phyloP scores from a whole-genome alignment of 169 alveolate species.

The Eimeria tenella region DNA sequence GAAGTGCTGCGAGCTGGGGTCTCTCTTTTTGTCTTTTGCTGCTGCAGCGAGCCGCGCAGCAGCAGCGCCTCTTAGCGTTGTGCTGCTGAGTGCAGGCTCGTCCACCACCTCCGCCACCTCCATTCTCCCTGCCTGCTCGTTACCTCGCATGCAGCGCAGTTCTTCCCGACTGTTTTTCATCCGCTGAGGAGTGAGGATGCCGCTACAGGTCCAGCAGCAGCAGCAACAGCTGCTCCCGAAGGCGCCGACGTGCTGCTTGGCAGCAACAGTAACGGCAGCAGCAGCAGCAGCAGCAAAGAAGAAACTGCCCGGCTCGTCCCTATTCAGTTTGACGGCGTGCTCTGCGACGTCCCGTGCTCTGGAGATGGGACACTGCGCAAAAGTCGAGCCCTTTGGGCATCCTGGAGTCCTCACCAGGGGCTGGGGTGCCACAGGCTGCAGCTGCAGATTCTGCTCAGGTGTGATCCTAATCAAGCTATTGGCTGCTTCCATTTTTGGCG shows the following conservation, averaged over 20 bases:
- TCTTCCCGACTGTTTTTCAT: conserved; percentile 86
- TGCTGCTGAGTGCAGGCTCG: conserved; percentile 81
- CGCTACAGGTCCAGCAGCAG: neutral
- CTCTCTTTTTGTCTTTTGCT: neutral
- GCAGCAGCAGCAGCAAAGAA: neutral
- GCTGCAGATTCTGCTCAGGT: conserved; percentile 77
- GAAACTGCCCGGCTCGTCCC: neutral
- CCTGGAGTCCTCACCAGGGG: conserved; percentile 73
- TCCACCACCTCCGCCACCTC: conserved; percentile 92
- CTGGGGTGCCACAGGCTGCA: conserved; percentile 77
- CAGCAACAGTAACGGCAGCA: neutral
- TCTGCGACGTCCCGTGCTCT: conserved; percentile 97
- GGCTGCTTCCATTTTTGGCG: neutral
- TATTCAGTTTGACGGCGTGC: conserved; percentile 65
- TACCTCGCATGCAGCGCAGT: conserved; percentile 93
- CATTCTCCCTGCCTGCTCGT: conserved; percentile 91
- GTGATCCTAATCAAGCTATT: too few relatives aligned
- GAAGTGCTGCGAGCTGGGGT: too few relatives aligned
- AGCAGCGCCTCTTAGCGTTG: too few relatives aligned
- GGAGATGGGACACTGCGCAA: conserved; percentile 97
- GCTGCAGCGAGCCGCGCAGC: neutral
- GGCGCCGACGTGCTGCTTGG: neutral
- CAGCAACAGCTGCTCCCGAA: conserved; percentile 9
- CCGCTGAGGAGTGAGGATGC: neutral
- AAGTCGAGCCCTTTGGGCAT: conserved; percentile 91